phyloP scores from a whole-genome alignment of 805 yeast species.

The Blastobotrys robertii region DNA sequence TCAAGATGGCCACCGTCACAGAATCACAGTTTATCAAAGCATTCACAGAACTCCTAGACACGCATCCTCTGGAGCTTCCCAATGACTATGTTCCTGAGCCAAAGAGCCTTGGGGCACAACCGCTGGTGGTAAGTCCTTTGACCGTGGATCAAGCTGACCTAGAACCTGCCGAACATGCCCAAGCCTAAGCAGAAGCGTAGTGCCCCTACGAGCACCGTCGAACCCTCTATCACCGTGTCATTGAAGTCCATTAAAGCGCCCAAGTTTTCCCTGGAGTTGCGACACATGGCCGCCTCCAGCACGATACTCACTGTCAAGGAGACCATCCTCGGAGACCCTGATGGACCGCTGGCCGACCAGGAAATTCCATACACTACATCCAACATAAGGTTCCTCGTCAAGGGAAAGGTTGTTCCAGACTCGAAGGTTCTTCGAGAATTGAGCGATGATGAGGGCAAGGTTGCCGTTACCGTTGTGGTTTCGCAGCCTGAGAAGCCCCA shows the following conservation, averaged over 20 bases:
- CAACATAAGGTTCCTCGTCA: slow-evolving; percentile 42
- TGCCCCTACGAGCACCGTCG: too few species aligned
- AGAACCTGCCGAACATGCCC: slow-evolving; percentile 8
- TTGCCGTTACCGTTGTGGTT: slow-evolving; percentile 38
- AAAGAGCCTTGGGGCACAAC: slow-evolving; percentile 1
- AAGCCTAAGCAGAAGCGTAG: slow-evolving; percentile 7
- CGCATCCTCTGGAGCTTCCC: slow-evolving; percentile 5
- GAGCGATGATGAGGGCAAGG: slow-evolving; percentile 19
- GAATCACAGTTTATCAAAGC: slow-evolving; percentile 13
- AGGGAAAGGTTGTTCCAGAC: slow-evolving; percentile 56
- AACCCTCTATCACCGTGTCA: slow-evolving; percentile 18
- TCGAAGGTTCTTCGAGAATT: slow-evolving; percentile 31
- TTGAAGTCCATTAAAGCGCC: slow-evolving; percentile 70
- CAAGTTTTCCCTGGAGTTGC: slow-evolving; percentile 38
- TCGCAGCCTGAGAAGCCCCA: slow-evolving; percentile 9
- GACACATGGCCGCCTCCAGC: slow-evolving; percentile 15
- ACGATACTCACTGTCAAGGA: slow-evolving; percentile 24
- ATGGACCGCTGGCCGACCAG: slow-evolving; percentile 14
- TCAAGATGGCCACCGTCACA: slow-evolving; percentile 3
- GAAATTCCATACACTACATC: slow-evolving; percentile 2
- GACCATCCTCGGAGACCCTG: slow-evolving; percentile 21
- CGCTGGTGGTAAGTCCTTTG: slow-evolving; percentile 3
- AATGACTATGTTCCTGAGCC: slow-evolving; percentile 8
- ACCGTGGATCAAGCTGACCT: slow-evolving; percentile 8
- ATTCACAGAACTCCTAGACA: slow-evolving; percentile 9